Evolutionary conservation across 371 early-diverging fungal species (phyloP).

Genomic region (Batkoa obscura): DNA sequence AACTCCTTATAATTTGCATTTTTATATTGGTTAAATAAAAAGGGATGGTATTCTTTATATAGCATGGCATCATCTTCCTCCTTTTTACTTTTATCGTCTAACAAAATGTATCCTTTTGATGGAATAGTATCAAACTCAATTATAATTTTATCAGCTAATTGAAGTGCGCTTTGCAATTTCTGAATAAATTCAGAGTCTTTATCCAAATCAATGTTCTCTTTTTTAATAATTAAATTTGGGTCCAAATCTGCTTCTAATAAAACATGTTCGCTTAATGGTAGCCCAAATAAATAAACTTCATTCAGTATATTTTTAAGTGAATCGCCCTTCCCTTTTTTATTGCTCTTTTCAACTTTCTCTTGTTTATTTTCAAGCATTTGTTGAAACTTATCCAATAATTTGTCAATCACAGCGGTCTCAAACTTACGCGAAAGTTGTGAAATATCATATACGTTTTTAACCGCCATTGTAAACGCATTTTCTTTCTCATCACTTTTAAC

Average conservation of each 20-base stretch:
- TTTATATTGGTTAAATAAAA: conserved; percentile 49
- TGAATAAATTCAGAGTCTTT: conserved; percentile 18
- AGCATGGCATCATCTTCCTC: conserved; percentile 10
- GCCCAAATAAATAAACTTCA: conserved; percentile 51
- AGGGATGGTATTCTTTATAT: conserved; percentile 82
- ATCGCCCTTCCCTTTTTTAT: conserved; percentile 14
- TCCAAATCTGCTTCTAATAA: conserved; percentile 45
- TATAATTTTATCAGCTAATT: conserved; percentile 33
- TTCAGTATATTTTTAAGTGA: conserved; percentile 57
- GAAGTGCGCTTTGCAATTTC: conserved; percentile 20
- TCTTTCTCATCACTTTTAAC: not conserved
- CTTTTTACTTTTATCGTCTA: not conserved
- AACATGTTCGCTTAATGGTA: conserved; percentile 76
- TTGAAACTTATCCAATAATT: conserved; percentile 6
- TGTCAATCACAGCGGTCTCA: conserved; percentile 28
- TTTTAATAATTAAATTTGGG: conserved; percentile 32
- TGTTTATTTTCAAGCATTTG: conserved; percentile 17
- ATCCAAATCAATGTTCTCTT: conserved; percentile 21
- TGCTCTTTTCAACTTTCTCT: not conserved
- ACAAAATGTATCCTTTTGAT: conserved; percentile 36
- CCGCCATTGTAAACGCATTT: conserved; percentile 31
- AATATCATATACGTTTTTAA: conserved; percentile 56
- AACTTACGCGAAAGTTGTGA: conserved; percentile 30
- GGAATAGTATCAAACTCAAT: conserved; percentile 19
- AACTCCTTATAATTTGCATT: conserved; percentile 29